These are phyloP conservation scores for Trichoderma lentiforme DNA, from an alignment of 2,329 filamentous ascomycete species.

Conservation along the genomic window DNA sequence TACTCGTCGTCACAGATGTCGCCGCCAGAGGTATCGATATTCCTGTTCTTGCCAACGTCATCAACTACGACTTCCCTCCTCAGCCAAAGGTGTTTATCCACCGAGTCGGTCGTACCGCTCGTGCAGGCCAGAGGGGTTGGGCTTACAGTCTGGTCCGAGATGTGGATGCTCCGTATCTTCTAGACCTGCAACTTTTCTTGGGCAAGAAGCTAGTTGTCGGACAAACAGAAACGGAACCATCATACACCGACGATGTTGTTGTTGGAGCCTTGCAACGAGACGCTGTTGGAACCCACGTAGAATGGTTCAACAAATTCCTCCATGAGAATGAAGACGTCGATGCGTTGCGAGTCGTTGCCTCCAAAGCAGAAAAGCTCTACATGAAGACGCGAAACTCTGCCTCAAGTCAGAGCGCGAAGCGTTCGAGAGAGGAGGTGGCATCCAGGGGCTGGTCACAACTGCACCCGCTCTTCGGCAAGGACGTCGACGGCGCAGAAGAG, in stretches of 20 bases:
- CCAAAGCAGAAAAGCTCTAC: constrained; percentile 91
- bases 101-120: constrained; percentile 89
- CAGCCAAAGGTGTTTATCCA: constrained; percentile 97
- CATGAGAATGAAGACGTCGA: constrained; percentile 71
- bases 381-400: constrained; percentile 85
- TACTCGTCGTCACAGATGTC: constrained; percentile 94
- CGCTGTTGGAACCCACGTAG: constrained; percentile 69
- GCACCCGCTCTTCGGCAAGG: constrained; percentile 76
- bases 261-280: constrained; percentile 74
- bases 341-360: constrained; percentile 67
- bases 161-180: constrained; percentile 82
- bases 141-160: constrained; percentile 89
- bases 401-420: constrained; percentile 83
- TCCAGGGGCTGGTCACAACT: constrained; percentile 69
- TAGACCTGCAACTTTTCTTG: constrained; percentile 92
- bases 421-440: constrained; percentile 72
- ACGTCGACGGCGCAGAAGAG: constrained; percentile 62
- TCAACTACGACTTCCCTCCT: constrained; percentile 97
- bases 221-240: constrained; percentile 58
- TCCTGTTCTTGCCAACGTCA: constrained; percentile 89
- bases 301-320: constrained; percentile 79
- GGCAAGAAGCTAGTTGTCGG: constrained; percentile 80
- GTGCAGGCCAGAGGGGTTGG: constrained; percentile 91
- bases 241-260: constrained; percentile 79
- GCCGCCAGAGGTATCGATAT: constrained; percentile 98